Evolutionary conservation across 2,329 filamentous ascomycete species (phyloP).

Genomic region (Alternaria consortialis): DNA sequence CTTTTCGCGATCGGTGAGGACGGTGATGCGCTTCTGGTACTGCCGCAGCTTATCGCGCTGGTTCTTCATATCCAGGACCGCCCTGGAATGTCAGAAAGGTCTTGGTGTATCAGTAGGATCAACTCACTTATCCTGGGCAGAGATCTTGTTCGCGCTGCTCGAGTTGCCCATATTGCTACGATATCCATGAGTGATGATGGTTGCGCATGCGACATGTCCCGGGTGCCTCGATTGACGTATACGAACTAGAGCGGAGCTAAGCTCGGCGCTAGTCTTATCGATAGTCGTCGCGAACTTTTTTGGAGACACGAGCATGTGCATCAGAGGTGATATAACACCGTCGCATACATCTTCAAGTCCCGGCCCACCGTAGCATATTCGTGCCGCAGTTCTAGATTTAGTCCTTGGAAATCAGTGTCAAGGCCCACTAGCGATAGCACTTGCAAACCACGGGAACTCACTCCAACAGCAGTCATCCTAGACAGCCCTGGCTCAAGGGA

Average conservation of each 20-base stretch:
- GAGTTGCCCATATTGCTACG: slow-evolving; percentile 68
- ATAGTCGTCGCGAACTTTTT: slow-evolving; percentile 41
- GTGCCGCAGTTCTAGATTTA: background rate
- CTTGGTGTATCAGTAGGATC: background rate
- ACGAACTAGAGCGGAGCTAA: slow-evolving; percentile 16
- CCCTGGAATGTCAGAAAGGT: slow-evolving; percentile 63
- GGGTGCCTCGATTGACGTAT: slow-evolving; percentile 39
- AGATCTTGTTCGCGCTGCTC: slow-evolving; percentile 70
- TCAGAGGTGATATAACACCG: background rate
- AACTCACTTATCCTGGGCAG: slow-evolving; percentile 83
- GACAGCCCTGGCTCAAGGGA: background rate
- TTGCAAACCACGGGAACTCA: background rate
- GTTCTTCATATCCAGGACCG: slow-evolving; percentile 96
- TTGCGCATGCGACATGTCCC: slow-evolving; percentile 26
- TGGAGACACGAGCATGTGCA: slow-evolving; percentile 18
- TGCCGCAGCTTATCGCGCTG: slow-evolving; percentile 97
- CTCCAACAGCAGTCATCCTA: background rate
- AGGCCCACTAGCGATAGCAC: background rate
- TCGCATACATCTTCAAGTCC: slow-evolving; percentile 1
- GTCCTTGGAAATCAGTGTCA: background rate
- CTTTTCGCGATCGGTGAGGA: slow-evolving; percentile 87
- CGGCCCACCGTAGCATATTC: background rate
- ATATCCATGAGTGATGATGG: slow-evolving; percentile 33
- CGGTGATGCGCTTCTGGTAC: slow-evolving; percentile 89
- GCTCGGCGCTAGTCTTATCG: slow-evolving; percentile 40